These are phyloP conservation scores for Dactylellina leptospora DNA, from an alignment of 2,329 filamentous ascomycete species.

Conservation along the genomic window DNA sequence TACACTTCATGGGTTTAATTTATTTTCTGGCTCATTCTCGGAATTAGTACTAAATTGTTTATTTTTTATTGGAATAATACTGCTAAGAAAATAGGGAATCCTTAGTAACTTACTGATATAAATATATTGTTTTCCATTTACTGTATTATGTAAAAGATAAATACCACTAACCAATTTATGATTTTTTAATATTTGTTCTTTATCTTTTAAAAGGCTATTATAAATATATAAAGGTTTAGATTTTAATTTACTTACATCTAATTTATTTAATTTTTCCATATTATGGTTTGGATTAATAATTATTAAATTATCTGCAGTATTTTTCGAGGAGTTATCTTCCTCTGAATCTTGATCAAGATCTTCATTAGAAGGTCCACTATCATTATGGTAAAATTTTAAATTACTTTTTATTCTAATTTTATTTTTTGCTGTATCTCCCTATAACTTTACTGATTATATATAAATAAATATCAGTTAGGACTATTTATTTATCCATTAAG, in stretches of 20 bases:
- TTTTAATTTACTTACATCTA: background rate
- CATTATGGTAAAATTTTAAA: background rate
- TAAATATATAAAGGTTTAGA: background rate
- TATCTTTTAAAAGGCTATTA: background rate
- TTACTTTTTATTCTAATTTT: background rate
- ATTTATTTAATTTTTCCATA: background rate
- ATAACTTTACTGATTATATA: background rate
- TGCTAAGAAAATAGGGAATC: no score
- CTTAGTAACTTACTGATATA: no score
- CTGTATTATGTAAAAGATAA: background rate
- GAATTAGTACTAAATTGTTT: no score
- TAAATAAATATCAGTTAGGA: background rate
- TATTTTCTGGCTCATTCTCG: no score
- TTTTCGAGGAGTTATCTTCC: background rate
- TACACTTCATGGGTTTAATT: no score
- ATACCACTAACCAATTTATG: background rate
- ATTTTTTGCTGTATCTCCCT: background rate
- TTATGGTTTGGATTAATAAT: background rate
- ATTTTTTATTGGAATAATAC: no score
- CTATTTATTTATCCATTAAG: slow-evolving; percentile 6
- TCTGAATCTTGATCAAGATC: background rate
- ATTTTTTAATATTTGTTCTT: background rate
- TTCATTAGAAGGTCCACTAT: background rate
- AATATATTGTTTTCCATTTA: background rate
- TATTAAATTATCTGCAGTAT: background rate